phyloP scores from a whole-genome alignment of 257 asterid species.

The Jacaranda copaia region DNA sequence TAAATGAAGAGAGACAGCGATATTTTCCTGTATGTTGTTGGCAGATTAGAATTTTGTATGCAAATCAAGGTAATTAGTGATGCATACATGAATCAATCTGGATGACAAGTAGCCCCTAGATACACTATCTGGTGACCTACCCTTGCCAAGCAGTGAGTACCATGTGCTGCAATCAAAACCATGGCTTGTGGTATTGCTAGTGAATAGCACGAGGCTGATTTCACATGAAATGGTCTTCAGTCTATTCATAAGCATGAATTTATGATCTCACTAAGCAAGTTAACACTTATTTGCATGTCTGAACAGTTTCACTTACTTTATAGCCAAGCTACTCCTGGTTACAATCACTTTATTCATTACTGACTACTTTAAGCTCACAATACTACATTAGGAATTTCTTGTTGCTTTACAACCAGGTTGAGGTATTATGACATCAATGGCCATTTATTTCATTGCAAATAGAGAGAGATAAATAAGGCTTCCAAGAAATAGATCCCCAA shows the following conservation, averaged over 20 bases:
- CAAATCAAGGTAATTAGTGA: neutral
- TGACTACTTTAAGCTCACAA: slow-evolving; percentile 15
- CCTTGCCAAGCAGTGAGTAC: no score
- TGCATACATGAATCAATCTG: no score
- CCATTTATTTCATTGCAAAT: slow-evolving; percentile 18
- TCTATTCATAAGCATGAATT: slow-evolving; percentile 2
- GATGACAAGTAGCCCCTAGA: no score
- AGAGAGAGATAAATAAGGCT: slow-evolving; percentile 6
- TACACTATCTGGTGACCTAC: no score
- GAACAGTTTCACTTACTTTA: slow-evolving; percentile 6
- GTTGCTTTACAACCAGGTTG: slow-evolving; percentile 21
- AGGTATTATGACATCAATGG: slow-evolving; percentile 16
- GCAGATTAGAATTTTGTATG: neutral
- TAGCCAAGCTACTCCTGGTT: slow-evolving; percentile 3
- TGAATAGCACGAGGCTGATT: slow-evolving; percentile 17
- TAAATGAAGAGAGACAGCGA: slow-evolving; percentile 1
- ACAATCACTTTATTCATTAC: neutral
- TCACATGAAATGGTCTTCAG: slow-evolving; percentile 11
- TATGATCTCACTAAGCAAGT: neutral
- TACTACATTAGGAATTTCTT: slow-evolving; percentile 8
- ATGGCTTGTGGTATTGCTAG: slow-evolving; percentile 14
- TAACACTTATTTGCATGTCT: slow-evolving; percentile 6
- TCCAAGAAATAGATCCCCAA: neutral
- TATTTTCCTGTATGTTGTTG: neutral
- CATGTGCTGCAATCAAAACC: neutral